phyloP scores from a whole-genome alignment of 1,284 basidiomycete species.

The Leucoagaricus sp. region DNA sequence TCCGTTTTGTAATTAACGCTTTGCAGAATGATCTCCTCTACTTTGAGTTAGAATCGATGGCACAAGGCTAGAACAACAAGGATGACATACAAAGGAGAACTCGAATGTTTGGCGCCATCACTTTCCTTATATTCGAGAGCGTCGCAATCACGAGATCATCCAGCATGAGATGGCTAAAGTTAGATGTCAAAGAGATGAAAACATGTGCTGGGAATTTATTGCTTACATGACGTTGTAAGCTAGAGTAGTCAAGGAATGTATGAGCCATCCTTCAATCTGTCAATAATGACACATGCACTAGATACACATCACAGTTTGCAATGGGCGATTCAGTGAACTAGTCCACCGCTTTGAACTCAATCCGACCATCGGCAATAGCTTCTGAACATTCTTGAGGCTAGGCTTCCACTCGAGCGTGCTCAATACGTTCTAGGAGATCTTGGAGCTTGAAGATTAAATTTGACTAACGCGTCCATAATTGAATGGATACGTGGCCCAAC shows the following conservation, averaged over 20 bases:
- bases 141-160: conserved; percentile 24
- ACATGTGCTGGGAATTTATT: neutral
- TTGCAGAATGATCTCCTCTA: conserved; percentile 28
- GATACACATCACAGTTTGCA: conserved; percentile 29
- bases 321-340: conserved; percentile 29
- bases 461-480: conserved; percentile 25
- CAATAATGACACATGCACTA: conserved; percentile 26
- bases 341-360: conserved; percentile 30
- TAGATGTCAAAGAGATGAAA: neutral
- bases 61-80: neutral
- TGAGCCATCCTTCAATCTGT: neutral
- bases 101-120: conserved; percentile 28
- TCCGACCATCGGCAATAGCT: conserved; percentile 26
- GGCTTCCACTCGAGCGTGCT: conserved; percentile 22
- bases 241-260: neutral
- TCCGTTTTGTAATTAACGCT: conserved; percentile 13
- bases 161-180: conserved; percentile 27
- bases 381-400: conserved; percentile 30
- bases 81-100: conserved; percentile 27
- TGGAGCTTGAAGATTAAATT: conserved; percentile 30
- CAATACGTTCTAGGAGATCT: conserved; percentile 29
- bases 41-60: neutral
- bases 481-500: conserved; percentile 27
- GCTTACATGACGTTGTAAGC: conserved; percentile 24
- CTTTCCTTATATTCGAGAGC: conserved; percentile 24